These are phyloP conservation scores for Hansenula lynferdii DNA, from an alignment of 1,139 yeast species.

Conservation along the genomic window DNA sequence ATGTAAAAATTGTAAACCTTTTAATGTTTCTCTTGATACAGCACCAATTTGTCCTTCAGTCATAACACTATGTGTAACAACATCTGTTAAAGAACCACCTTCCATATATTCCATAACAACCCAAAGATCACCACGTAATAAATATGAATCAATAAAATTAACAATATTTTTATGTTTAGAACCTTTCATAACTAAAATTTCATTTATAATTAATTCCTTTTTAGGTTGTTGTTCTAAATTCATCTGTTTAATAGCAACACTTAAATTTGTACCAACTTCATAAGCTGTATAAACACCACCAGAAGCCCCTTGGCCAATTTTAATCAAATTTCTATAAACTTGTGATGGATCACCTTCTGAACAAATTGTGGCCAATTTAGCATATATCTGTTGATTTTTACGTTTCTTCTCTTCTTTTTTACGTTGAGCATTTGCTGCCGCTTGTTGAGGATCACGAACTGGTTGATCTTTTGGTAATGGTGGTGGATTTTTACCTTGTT, in stretches of 20 bases:
- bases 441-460: constrained; percentile 50
- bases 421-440: constrained; percentile 54
- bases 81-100: constrained; percentile 95
- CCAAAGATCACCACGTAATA: constrained; percentile 78
- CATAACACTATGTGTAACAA: constrained; percentile 92
- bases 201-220: constrained; percentile 90
- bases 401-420: constrained; percentile 73
- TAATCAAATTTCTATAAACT: constrained; percentile 61
- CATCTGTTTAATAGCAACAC: constrained; percentile 96
- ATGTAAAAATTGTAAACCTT: constrained; percentile 83
- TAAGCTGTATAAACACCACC: constrained; percentile 97
- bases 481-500: constrained; percentile 5
- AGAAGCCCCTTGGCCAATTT: constrained; percentile 97
- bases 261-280: constrained; percentile 50
- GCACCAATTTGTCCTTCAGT: constrained; percentile 98
- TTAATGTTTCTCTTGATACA: constrained; percentile 85
- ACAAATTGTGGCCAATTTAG: constrained; percentile 72
- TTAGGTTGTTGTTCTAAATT: constrained; percentile 91
- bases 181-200: constrained; percentile 91
- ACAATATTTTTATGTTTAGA: constrained; percentile 88
- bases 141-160: constrained; percentile 81
- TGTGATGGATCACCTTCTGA: constrained; percentile 84
- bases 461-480: constrained; percentile 26
- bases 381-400: constrained; percentile 63
- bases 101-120: constrained; percentile 99